Evolutionary conservation across 2,329 filamentous ascomycete species (phyloP).

Genomic region (Exutisphaerella laricina): DNA sequence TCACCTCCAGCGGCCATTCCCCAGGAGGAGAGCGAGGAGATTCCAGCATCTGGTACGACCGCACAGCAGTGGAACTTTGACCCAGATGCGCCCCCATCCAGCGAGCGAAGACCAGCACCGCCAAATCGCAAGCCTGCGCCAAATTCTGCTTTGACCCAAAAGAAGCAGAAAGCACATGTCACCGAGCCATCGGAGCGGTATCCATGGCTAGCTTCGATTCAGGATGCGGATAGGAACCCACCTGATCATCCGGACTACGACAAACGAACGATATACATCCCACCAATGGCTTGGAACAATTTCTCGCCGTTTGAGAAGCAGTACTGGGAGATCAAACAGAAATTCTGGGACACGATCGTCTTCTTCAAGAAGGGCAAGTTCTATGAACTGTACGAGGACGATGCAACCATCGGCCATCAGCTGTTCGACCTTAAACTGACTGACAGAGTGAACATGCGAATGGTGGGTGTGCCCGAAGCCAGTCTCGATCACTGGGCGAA

Average conservation of each 20-base stretch:
- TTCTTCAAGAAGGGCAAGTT: conserved; percentile 99
- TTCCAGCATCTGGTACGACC: conserved; percentile 56
- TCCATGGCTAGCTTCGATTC: conserved; percentile 78
- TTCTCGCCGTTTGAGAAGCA: conserved; percentile 97
- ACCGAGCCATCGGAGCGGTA: conserved; percentile 83
- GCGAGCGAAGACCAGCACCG: conserved; percentile 39
- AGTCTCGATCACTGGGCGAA: conserved; percentile 97
- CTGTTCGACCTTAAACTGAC: conserved; percentile 97
- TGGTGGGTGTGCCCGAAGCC: conserved; percentile 96
- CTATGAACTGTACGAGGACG: conserved; percentile 96
- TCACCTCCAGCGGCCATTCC: conserved; percentile 42
- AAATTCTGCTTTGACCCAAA: conserved; percentile 22
- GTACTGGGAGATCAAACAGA: conserved; percentile 99
- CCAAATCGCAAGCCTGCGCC: conserved; percentile 29
- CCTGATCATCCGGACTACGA: conserved; percentile 83
- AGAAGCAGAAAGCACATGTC: conserved; percentile 63
- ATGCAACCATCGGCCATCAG: conserved; percentile 93
- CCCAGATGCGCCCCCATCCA: conserved; percentile 51
- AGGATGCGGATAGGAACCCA: conserved; percentile 76
- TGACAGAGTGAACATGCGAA: conserved; percentile 97
- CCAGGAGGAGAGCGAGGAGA: conserved; percentile 46
- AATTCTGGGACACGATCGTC: conserved; percentile 94
- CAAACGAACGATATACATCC: conserved; percentile 83
- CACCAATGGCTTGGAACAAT: conserved; percentile 68
- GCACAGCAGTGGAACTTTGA: conserved; percentile 78